Base-by-base conservation (phyloP, 208 protist species). In the Endotrypanum monterogeii region DNA sequence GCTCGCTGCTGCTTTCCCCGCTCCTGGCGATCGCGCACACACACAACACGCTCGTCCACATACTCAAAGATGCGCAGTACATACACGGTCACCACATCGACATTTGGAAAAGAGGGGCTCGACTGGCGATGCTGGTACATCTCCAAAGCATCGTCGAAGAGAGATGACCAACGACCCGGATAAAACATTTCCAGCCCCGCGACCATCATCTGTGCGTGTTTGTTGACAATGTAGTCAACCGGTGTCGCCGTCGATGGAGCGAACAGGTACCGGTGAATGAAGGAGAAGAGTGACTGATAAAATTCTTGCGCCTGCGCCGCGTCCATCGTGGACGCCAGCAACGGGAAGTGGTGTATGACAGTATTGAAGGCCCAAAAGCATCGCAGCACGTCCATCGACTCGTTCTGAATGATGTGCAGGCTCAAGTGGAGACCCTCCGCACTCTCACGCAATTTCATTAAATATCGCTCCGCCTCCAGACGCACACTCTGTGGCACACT, bases 311-410 rank as follows among this genome's bases (percentile, higher is more conserved):
- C 83, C 68, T 91, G 82, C 9, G 70, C 70, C 0, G 78, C 80
- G 51, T 80, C 71, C 57, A 88, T 72, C 46, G 76, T 83, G 52
- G 48, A 30, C 3, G 80, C 73, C 54, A 92, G 65, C 57, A 41
- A 12, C 14, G 88, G 84, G 32, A 96, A 71, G 73, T 94, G 91
- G 54, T 89, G 73, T 56, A 92, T 87, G 8, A 96, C 83, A 0
- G 91, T 92, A 70, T 93, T 96, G 80, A 93, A 91, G 4, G 91
- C 89, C 91, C 91, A 96, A 73, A 94, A 96, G 70, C 79, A 92
- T 16, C 85, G 88, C 7, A 90, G 39, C 62, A 79, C 79, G 51
- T 90, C 78, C 44, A 93, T 72, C 3, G 83, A 71, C 68, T 94
- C 89, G 58, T 91, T 92, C 50, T 67, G 88, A 48, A 94, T 82